Evolutionary conservation across 768 basidiomycete genomes (phyloP), one percentile per base, ranked within the genome.

Genomic region (Russula ochroleuca): DNA sequence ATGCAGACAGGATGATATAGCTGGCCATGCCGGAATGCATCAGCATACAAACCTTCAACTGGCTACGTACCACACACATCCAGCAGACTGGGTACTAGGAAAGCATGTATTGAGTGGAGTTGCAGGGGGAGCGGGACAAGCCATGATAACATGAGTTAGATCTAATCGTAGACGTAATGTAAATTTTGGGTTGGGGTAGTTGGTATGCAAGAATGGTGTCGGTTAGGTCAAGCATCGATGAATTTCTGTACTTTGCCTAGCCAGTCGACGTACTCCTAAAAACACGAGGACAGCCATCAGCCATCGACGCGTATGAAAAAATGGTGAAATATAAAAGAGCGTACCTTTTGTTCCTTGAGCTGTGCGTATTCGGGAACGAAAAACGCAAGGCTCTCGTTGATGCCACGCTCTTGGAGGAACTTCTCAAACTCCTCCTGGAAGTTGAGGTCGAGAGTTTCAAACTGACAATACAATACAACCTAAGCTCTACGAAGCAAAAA

Each of bases 401-500:
- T 81, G 9, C 94, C 95, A 59, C 96, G 87, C 78, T 98, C 95
- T 67, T 85, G 82, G 61, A 99, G 76, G 82, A 81, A 98, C 72
- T 83, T 82, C 72, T 96, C 92, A 72, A 98, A 94, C 74, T 92
- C 90, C 68, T 94, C 88, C 75, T 98, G 96, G 19, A 99, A 85
- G 1, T 76, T 73, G 48, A 86, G 80, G 71, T 98, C 96, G 49
- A 98, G 85, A 53, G 92, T 90, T 63, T 94, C 92, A 70, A 97
- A 98, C 85, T 92, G 19, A 50, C 19, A 14, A 19, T 13, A 17
- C 35, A 23, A 14, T 48, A n/a, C 33, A 33, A 61, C 35, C 13
- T 17, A 23, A 21, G 21, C 6, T n/a, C 10, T 5, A 53, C 17
- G n/a, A 19, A 35, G 19, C 17, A 21, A n/a, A 17, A n/a, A n/a